Conservation (phyloP, 768 basidiomycete genomes). For the Polyporus arcularius region DNA sequence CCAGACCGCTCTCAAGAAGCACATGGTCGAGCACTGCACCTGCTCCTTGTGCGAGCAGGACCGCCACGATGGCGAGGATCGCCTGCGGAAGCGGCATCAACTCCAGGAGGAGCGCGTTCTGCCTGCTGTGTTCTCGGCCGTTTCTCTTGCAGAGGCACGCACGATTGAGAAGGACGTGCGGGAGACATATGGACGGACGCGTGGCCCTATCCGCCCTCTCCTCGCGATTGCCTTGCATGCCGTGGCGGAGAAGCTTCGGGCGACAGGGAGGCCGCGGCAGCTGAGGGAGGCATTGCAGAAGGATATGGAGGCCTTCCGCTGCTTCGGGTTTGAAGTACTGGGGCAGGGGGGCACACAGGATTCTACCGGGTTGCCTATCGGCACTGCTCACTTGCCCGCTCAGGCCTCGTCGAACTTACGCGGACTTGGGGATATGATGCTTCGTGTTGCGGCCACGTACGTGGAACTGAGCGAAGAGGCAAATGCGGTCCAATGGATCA, state of each 20-base stretch:
- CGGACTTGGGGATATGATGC: slow-evolving; percentile 16
- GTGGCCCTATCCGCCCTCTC: slow-evolving; percentile 10
- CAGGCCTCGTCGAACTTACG: slow-evolving; percentile 7
- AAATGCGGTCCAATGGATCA: slow-evolving; percentile 14
- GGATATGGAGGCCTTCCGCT: slow-evolving; percentile 9
- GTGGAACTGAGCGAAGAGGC: slow-evolving; percentile 1
- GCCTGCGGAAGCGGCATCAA: slow-evolving; percentile 3
- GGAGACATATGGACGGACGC: slow-evolving; percentile 7
- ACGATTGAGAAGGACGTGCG: slow-evolving; percentile 7
- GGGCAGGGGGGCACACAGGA: background rate
- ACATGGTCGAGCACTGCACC: slow-evolving; percentile 16
- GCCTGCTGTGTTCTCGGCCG: background rate
- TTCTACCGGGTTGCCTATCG: slow-evolving; percentile 4
- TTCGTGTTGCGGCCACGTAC: slow-evolving; percentile 11
- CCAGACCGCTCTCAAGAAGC: slow-evolving; percentile 5
- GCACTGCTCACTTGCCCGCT: slow-evolving; percentile 9
- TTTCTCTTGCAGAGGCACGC: slow-evolving; percentile 4
- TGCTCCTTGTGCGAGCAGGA: slow-evolving; percentile 21
- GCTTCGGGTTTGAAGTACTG: slow-evolving; percentile 7
- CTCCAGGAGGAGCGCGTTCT: background rate
- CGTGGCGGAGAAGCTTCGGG: slow-evolving; percentile 16
- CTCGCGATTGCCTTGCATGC: slow-evolving; percentile 12
- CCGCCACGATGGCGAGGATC: slow-evolving; percentile 8
- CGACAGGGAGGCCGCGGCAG: background rate
- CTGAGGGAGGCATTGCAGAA: slow-evolving; percentile 8